Base-by-base conservation (phyloP, 495 filamentous ascomycete species). In the Penicillium argentinense region DNA sequence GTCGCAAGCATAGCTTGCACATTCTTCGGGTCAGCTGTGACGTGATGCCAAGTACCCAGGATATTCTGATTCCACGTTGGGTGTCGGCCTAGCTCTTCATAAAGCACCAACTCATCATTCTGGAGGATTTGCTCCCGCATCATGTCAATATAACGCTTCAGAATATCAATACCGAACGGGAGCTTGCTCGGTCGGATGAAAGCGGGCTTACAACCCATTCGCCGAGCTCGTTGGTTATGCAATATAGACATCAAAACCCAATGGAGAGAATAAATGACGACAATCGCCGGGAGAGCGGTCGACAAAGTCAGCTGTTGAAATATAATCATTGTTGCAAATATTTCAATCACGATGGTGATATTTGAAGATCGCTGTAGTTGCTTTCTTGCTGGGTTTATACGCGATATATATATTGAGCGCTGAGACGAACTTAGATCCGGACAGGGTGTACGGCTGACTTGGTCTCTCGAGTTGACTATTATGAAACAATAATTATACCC, bases 1-100 rank as follows among this genome's bases (percentile, higher is more conserved):
- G 68, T 73, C 3, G 78, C 72, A 21, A 80, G 64, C n/a, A 80
- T 53, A 17, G 76, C 73, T 53, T 76, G 70, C 12, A 79, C 49
- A 52, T 81, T 81, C 45, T 68, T 69, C 4, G 76, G 76, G 14
- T 80, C 76, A 29, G 62, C 57, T 12, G 78, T 80, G 34, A 61
- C 59, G 40, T 30, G 28, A 66, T 39, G 14, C 28, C 28, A 30
- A 30, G 1, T 30, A 30, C 28, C 28, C 28, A 30, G 5, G 28
- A 30, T 30, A 30, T 30, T 30, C 28, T 30, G 11, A 30, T 30
- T 30, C 28, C 28, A 30, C 14, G 28, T 30, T 30, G 28, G 28
- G 12, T 13, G 28, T 30, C 5, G 5, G 14, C 28, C 28, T 30
- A 30, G 28, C 28, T 30, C 28, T 13, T 30, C 11, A 30, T 30